phyloP scores from a whole-genome alignment of 495 filamentous ascomycete species.

The Elasticomyces elasticus region DNA sequence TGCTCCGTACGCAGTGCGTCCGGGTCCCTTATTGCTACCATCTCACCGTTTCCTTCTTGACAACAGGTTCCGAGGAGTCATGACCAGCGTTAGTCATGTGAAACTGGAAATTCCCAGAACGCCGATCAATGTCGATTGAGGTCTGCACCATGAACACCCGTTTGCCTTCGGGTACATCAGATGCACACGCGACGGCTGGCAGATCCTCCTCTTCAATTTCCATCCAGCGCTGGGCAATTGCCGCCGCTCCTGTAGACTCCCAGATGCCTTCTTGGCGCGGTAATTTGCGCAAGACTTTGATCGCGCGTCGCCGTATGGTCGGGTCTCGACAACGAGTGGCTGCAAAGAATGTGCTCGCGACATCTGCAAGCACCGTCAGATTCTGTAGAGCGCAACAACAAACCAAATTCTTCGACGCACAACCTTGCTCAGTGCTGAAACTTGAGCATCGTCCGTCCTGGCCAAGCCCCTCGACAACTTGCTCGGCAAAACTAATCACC shows the following conservation, averaged over 20 bases:
- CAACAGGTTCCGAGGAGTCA: no score
- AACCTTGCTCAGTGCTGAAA: neutral
- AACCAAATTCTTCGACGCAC: constrained; percentile 12
- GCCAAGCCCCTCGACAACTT: neutral
- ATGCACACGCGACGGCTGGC: constrained; percentile 15
- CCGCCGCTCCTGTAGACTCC: constrained; percentile 48
- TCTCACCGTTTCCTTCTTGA: no score
- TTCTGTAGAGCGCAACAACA: constrained; percentile 35
- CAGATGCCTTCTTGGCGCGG: constrained; percentile 54
- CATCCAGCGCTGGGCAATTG: constrained; percentile 45
- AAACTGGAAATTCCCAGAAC: neutral
- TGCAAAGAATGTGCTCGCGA: constrained; percentile 46
- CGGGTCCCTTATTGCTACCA: no score
- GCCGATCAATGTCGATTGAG: neutral
- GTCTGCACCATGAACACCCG: neutral
- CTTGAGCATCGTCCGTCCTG: neutral
- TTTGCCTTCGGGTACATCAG: constrained; percentile 9
- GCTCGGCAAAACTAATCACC: neutral
- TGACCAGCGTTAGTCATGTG: no score
- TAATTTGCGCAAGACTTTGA: constrained; percentile 42
- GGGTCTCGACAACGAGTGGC: constrained; percentile 52
- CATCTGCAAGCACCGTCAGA: constrained; percentile 29
- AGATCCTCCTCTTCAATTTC: constrained; percentile 46
- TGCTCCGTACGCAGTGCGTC: no score
- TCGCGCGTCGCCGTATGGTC: constrained; percentile 43